Evolutionary conservation across 495 filamentous ascomycete species (phyloP), one percentile per base, ranked within the genome.

Genomic region (Emericellopsis terricola): DNA sequence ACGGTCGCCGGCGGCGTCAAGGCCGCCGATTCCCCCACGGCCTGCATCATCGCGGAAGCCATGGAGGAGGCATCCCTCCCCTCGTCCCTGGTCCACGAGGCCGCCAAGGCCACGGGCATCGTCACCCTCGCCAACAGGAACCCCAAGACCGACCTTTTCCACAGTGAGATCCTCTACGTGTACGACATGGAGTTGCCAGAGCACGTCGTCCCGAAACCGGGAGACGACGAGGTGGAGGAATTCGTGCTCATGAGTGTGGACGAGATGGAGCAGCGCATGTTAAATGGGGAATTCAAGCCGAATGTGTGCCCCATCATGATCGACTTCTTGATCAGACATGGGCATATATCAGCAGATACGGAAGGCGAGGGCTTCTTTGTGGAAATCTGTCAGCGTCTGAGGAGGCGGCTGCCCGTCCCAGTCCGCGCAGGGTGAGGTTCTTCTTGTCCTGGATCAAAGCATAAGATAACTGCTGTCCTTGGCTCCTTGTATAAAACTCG

Each of bases 321-420:
- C 9, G 64, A 65, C 23, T 71, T 71, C 45, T 60, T 75, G 15
- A 51, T 74, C 20, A 41, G 63, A 20, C 68, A 73, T 47, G 64
- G 69, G 1, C 37, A 69, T 19, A 49, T 74, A 8, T 68, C 42
- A 1, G 36, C 50, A 0, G 23, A 26, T 6, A 26, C 6, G 6
- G 64, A 69, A 34, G 60, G 62, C 15, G 68, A 75, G 52, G 34
- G 27, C 36, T 46, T 62, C 30, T 69, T 58, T 42, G 40, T 59
- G 7, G 61, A 67, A 43, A 68, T 75, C 33, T 45, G 44, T 28
- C 46, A 46, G 18, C 43, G 64, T 13, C 43, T 73, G 28, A 64
- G 65, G 48, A 55, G 64, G 17, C 43, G 41, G 29, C 44, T 64
- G 31, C 56, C 56, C 14, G 20, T 38, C 14, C 36, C 36, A 1